Conservation (phyloP, 148 eudicot species). For the Rhododendron williamsianum region DNA sequence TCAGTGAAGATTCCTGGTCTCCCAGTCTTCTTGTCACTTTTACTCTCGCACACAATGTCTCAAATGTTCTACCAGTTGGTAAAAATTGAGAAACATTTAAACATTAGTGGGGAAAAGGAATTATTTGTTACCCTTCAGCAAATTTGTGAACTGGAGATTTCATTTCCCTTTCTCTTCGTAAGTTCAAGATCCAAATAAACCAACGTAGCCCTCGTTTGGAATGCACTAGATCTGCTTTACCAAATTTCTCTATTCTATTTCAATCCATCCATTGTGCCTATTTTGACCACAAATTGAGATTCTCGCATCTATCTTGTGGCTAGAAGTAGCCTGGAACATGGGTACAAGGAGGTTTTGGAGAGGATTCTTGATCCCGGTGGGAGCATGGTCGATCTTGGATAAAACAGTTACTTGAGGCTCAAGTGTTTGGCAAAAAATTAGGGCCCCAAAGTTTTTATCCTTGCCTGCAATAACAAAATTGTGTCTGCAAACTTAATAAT, state of each 20-base stretch:
- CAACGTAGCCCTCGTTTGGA: too few species aligned
- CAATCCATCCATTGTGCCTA: not conserved
- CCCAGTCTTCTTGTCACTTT: not conserved
- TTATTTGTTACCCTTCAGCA: too few species aligned
- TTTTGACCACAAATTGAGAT: not conserved
- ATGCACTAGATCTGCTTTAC: too few species aligned
- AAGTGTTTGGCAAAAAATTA: not conserved
- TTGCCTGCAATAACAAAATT: not conserved
- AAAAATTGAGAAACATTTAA: too few species aligned
- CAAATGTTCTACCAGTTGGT: not conserved
- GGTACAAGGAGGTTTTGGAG: not conserved
- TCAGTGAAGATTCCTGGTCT: not conserved
- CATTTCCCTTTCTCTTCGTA: too few species aligned
- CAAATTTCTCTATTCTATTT: too few species aligned
- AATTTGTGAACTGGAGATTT: too few species aligned
- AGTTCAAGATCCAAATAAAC: too few species aligned
- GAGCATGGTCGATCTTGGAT: not conserved
- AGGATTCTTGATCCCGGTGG: not conserved
- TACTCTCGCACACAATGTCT: not conserved
- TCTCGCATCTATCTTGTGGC: not conserved
- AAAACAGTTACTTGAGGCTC: too few species aligned
- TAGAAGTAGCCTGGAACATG: not conserved
- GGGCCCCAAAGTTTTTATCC: not conserved
- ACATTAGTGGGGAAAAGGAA: too few species aligned
- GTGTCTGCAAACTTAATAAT: not conserved